Conservation (phyloP, 164 flowering plant species). For the Liriodendron chinense region DNA sequence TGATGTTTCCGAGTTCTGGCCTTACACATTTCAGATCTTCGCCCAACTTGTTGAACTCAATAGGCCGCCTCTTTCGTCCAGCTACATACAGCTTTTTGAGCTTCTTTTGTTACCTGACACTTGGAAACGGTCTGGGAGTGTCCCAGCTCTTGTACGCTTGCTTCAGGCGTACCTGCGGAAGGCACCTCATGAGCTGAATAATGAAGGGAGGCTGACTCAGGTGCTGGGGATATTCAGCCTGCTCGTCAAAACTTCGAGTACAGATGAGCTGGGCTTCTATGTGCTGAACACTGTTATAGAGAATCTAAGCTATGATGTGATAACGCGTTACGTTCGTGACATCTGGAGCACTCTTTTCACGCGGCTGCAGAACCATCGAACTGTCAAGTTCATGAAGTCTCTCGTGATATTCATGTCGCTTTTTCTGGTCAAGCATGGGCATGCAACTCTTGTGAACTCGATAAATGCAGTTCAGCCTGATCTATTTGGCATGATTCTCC, state of each 20-base stretch:
- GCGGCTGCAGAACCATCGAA: conserved; percentile 45
- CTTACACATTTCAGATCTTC: conserved; percentile 87
- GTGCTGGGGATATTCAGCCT: conserved; percentile 80
- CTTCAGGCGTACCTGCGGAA: conserved; percentile 93
- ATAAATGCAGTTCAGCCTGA: conserved; percentile 69
- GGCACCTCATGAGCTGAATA: conserved; percentile 72
- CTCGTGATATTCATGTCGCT: conserved; percentile 87
- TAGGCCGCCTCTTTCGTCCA: conserved; percentile 60
- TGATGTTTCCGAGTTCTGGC: conserved; percentile 84
- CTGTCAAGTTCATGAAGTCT: conserved; percentile 66
- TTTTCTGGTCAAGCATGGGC: conserved; percentile 79
- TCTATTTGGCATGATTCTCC: conserved; percentile 54
- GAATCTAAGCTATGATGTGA: conserved; percentile 65
- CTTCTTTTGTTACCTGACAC: conserved; percentile 66
- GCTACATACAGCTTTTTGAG: conserved; percentile 72
- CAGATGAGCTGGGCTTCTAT: conserved; percentile 89
- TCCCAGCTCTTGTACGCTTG: conserved; percentile 89
- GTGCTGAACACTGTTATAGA: conserved; percentile 91
- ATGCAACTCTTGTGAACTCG: conserved; percentile 48
- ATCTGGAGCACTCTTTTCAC: conserved; percentile 68
- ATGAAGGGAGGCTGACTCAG: conserved; percentile 52
- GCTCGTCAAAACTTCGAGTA: conserved; percentile 52
- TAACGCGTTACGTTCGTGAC: conserved; percentile 48
- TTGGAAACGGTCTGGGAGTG: conserved; percentile 79
- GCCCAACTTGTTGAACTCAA: conserved; percentile 90